phyloP scores from a whole-genome alignment of 306 rosid genomes.

The Hippophae tibetana region DNA sequence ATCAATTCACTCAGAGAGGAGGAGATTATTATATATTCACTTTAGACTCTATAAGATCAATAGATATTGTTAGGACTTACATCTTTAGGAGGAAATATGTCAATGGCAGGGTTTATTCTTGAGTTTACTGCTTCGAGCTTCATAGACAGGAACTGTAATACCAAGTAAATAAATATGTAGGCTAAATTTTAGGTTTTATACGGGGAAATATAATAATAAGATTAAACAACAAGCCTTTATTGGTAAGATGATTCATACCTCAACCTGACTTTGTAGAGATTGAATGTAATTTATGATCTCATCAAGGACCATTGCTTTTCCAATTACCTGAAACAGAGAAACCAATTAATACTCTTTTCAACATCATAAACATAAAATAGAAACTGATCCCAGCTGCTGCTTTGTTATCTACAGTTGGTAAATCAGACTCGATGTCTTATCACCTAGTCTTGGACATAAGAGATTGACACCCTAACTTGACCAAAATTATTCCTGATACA shows the following conservation, averaged over 20 bases:
- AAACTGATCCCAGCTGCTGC: not conserved
- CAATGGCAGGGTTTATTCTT: conserved; percentile 53
- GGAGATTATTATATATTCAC: not conserved
- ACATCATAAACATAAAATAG: conserved; percentile 3
- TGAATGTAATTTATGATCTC: conserved; percentile 94
- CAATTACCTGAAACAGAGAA: conserved; percentile 57
- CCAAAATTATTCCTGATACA: conserved; percentile 2
- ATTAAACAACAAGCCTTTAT: conserved; percentile 6
- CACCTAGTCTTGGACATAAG: conserved; percentile 7
- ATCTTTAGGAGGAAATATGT: conserved; percentile 70
- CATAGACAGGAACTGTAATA: conserved; percentile 82
- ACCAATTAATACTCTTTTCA: conserved; percentile 1
- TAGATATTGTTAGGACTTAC: conserved; percentile 29
- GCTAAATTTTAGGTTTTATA: conserved; percentile 1
- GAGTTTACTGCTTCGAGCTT: conserved; percentile 91
- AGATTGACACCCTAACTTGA: conserved; percentile 3
- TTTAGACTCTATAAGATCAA: not conserved
- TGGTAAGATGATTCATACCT: conserved; percentile 35
- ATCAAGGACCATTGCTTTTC: conserved; percentile 88
- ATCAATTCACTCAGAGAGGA: not conserved
- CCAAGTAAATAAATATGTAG: conserved; percentile 13
- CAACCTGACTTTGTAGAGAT: conserved; percentile 82
- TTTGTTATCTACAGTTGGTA: conserved; percentile 1
- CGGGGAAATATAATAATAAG: not conserved
- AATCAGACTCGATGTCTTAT: conserved; percentile 3